Conservation (phyloP, 768 basidiomycete genomes). For the Leucocoprinus leucothites region DNA sequence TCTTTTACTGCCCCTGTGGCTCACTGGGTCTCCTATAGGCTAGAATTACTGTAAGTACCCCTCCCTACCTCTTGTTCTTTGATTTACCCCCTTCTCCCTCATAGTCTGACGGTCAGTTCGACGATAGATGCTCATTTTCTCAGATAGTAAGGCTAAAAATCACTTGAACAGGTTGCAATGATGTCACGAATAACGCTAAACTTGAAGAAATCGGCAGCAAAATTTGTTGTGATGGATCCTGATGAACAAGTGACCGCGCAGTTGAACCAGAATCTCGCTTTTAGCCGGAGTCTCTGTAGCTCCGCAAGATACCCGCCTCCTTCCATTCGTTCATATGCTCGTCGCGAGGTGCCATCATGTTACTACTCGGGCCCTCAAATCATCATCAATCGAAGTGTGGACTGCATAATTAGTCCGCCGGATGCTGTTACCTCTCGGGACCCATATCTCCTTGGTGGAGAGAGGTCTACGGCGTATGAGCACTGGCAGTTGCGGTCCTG, state of each 20-base stretch:
- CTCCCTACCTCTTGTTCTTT: constrained; percentile 5
- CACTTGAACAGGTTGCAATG: constrained; percentile 59
- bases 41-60: constrained; percentile 35
- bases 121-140: background rate
- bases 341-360: no score
- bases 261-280: background rate
- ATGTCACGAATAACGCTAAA: constrained; percentile 68
- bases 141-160: background rate
- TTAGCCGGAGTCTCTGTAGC: background rate
- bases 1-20: constrained; percentile 13
- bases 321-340: no score
- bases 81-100: background rate
- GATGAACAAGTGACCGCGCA: background rate
- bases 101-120: constrained; percentile 21
- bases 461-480: no score
- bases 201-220: constrained; percentile 40
- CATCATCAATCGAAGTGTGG: no score
- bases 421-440: no score
- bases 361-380: no score
- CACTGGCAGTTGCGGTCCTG: no score
- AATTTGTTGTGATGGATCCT: constrained; percentile 16
- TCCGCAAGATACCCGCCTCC: no score
- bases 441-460: no score
- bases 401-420: no score
- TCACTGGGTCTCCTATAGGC: constrained; percentile 19